A percentile compares a stretch with the other conserved stretches of the same genome.
phyloP scores from a whole-genome alignment of 345 rosid species.

The Erucastrum elatum region DNA sequence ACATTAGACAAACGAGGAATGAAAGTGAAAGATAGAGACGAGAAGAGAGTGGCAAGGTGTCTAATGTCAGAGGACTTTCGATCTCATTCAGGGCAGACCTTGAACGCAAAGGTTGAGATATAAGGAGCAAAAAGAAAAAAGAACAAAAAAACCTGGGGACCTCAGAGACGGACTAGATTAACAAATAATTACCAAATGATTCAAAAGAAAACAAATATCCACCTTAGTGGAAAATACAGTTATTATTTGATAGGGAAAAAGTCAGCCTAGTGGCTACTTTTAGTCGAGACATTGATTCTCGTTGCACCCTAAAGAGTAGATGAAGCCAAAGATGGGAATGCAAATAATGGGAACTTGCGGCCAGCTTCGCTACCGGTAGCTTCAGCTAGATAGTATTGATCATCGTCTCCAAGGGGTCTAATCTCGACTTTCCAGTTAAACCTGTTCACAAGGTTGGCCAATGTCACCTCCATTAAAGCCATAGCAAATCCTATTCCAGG shows the following conservation, averaged over 20 bases:
- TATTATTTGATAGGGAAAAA: neutral
- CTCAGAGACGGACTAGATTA: neutral
- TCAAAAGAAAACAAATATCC: neutral
- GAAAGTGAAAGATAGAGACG: too few relatives aligned
- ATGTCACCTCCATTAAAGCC: neutral
- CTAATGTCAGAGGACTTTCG: too few relatives aligned
- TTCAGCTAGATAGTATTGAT: slow-evolving; percentile 5
- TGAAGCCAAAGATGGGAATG: neutral
- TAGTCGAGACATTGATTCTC: neutral
- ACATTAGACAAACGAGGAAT: too few relatives aligned
- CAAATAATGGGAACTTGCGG: slow-evolving; percentile 19
- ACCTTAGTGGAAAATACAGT: neutral
- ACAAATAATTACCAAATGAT: neutral
- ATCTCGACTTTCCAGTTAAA: slow-evolving; percentile 8
- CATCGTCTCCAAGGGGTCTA: neutral
- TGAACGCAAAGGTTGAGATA: too few relatives aligned
- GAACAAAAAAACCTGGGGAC: neutral
- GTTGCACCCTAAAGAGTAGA: neutral
- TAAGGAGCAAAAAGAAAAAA: too few relatives aligned
- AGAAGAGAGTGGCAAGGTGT: too few relatives aligned
- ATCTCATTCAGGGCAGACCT: too few relatives aligned
- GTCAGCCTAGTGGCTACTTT: neutral
- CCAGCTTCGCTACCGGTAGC: neutral
- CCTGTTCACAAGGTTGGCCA: slow-evolving; percentile 24
- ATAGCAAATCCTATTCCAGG: slow-evolving; percentile 11